Evolutionary conservation across 2,329 filamentous ascomycete genomes (phyloP).

Genomic region (Epicoccum sorghinum): DNA sequence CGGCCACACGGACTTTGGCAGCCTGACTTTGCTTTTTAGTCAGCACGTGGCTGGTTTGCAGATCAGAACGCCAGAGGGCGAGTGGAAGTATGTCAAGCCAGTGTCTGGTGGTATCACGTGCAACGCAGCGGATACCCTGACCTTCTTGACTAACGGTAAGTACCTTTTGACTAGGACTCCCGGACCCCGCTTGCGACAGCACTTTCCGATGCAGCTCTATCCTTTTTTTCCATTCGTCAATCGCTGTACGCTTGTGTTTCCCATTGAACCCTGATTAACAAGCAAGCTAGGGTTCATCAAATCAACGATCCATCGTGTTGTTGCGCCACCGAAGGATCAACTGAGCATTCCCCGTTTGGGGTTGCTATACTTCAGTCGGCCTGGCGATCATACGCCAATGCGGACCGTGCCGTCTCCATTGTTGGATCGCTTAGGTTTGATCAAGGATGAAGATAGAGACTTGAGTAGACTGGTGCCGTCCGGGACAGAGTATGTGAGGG

Average conservation of each 20-base stretch:
- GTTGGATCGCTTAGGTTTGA: conserved; percentile 41
- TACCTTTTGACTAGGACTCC: too few relatives aligned
- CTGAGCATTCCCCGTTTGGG: conserved; percentile 50
- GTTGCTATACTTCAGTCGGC: conserved; percentile 28
- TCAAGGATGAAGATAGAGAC: conserved; percentile 50
- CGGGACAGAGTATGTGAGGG: conserved; percentile 55
- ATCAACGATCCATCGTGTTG: conserved; percentile 56
- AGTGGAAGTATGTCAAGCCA: conserved; percentile 51
- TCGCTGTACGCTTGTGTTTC: too few relatives aligned
- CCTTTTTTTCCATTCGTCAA: too few relatives aligned
- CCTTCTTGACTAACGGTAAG: conserved; percentile 44
- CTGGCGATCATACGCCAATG: conserved; percentile 35
- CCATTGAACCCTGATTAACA: not conserved
- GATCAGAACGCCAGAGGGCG: conserved; percentile 45
- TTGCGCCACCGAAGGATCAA: conserved; percentile 56
- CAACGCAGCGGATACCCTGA: conserved; percentile 48
- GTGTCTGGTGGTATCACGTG: conserved; percentile 47
- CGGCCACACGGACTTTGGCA: conserved; percentile 64
- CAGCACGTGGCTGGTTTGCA: conserved; percentile 64
- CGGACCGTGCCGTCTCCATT: conserved; percentile 43
- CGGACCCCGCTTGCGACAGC: too few relatives aligned
- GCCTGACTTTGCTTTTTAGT: conserved; percentile 62
- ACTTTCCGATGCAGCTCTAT: too few relatives aligned
- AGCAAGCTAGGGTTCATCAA: conserved; percentile 49
- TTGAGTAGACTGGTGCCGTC: conserved; percentile 43